Conservation (phyloP, 805 yeast species). For the Starmerella floris region DNA sequence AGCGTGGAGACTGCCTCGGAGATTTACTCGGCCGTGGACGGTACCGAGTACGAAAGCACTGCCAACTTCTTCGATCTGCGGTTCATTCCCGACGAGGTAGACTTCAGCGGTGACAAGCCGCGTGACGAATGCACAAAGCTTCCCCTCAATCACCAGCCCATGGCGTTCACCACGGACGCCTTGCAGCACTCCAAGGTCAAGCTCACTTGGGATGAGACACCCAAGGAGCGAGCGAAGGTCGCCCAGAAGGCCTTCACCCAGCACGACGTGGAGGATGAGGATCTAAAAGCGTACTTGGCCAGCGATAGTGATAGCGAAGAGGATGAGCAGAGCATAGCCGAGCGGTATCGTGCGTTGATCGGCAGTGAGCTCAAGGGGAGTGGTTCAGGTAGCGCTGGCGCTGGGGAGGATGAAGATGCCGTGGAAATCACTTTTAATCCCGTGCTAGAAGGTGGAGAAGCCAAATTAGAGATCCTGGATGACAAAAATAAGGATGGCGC, state of each 20-base stretch:
- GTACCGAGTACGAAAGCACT: constrained; percentile 89
- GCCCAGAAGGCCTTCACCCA: constrained; percentile 74
- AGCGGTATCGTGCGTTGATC: constrained; percentile 19
- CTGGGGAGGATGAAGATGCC: constrained; percentile 45
- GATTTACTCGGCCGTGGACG: constrained; percentile 81
- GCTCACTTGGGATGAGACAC: constrained; percentile 97
- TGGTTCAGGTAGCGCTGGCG: not conserved
- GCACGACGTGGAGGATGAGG: constrained; percentile 43
- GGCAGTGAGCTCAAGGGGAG: constrained; percentile 4
- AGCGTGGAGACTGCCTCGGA: constrained; percentile 52
- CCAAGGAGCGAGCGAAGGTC: constrained; percentile 67
- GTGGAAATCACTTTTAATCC: constrained; percentile 96
- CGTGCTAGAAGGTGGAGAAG: constrained; percentile 43
- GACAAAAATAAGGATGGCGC: constrained; percentile 1
- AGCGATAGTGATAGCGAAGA: constrained; percentile 26
- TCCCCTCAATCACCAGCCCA: constrained; percentile 71
- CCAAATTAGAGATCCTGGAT: constrained; percentile 20
- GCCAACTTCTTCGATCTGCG: constrained; percentile 88
- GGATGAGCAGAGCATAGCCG: constrained; percentile 15
- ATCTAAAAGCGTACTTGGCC: constrained; percentile 57
- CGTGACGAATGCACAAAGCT: constrained; percentile 58
- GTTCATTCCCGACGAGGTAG: constrained; percentile 87
- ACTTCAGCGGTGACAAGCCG: constrained; percentile 56
- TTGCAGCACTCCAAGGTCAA: constrained; percentile 92
- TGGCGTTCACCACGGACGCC: constrained; percentile 80